Conservation (phyloP, 331 rosid genomes). For the Dryas integrifolia region DNA sequence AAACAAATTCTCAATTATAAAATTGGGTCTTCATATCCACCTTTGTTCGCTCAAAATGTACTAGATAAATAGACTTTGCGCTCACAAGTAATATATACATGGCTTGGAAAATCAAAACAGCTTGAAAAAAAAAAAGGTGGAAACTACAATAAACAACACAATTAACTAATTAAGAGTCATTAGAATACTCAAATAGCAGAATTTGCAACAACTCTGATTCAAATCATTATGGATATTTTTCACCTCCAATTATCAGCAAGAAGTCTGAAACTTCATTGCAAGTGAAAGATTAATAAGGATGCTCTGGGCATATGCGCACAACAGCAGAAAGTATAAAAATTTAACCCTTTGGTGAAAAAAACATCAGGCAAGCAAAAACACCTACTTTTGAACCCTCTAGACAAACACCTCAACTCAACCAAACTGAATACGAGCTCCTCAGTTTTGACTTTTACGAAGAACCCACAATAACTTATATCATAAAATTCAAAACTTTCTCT, state of each 20-base stretch:
- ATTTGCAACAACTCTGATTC: not conserved
- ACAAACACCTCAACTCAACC: not conserved
- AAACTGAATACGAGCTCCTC: not conserved
- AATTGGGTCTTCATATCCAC: not conserved
- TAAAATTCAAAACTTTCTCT: not conserved
- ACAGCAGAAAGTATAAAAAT: not conserved
- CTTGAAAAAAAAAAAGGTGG: not conserved
- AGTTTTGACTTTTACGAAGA: not conserved
- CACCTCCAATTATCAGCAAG: not conserved
- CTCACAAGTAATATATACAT: not conserved
- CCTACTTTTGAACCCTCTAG: not conserved
- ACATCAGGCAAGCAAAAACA: not conserved
- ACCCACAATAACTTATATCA: conserved; percentile 16
- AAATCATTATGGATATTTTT: not conserved
- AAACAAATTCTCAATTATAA: not conserved
- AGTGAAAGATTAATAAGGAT: too few relatives aligned
- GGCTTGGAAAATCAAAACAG: not conserved
- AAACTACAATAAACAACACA: not conserved
- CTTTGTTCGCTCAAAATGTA: not conserved
- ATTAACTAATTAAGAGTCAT: not conserved
- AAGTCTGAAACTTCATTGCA: not conserved
- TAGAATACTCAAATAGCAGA: not conserved
- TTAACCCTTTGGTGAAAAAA: not conserved
- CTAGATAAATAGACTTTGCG: not conserved
- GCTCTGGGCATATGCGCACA: not conserved